Percentiles rank a stretch among this genome's conserved stretches.
Conservation (phyloP, 805 yeast species). For the Ogataea pini region DNA sequence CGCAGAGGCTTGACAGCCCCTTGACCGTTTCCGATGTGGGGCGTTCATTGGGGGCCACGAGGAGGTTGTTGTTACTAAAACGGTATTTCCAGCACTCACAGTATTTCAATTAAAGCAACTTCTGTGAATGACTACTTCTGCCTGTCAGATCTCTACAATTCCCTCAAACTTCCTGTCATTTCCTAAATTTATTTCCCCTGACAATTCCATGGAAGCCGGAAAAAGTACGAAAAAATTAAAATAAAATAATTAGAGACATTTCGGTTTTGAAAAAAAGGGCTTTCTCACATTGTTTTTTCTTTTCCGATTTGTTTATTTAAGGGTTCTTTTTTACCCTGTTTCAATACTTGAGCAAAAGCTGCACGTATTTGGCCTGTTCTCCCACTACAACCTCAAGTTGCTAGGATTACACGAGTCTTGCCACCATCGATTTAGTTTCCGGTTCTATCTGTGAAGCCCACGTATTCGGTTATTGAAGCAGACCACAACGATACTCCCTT, state of each 20-base stretch:
- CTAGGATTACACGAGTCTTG: too few species aligned
- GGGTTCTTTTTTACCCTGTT: background rate
- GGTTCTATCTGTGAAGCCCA: too few species aligned
- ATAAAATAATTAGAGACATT: conserved; percentile 1
- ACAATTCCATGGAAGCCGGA: background rate
- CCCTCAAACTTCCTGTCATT: background rate
- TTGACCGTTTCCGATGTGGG: background rate
- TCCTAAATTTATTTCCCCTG: background rate
- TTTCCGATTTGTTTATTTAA: background rate
- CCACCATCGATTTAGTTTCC: too few species aligned
- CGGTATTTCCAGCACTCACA: too few species aligned
- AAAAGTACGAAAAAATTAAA: background rate
- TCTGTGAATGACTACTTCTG: too few species aligned
- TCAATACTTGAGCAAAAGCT: too few species aligned
- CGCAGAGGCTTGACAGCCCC: background rate
- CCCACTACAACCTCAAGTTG: too few species aligned
- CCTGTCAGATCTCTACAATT: too few species aligned
- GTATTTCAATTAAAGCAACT: too few species aligned
- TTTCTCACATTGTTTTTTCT: background rate
- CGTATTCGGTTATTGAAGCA: background rate
- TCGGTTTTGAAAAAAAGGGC: conserved; percentile 4
- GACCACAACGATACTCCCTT: background rate
- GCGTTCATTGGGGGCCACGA: background rate
- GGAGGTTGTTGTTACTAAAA: too few species aligned
- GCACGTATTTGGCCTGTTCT: too few species aligned